These are phyloP conservation scores for Fraxinus quadrangulata DNA, from an alignment of 257 asterid genomes.

Conservation along the genomic window DNA sequence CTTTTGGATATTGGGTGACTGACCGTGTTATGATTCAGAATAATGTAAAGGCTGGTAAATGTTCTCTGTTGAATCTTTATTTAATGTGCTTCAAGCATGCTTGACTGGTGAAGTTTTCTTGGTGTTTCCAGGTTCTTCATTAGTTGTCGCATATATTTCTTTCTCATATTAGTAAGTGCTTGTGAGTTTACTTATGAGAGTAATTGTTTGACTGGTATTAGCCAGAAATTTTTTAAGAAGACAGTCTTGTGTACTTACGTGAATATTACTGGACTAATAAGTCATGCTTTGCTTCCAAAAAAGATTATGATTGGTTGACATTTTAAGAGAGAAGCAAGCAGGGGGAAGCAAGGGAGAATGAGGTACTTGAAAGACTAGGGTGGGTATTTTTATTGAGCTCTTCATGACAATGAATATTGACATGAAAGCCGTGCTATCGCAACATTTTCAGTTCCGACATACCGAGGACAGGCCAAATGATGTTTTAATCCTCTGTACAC, in stretches of 20 bases:
- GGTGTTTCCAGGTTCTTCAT: neutral
- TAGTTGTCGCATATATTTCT: neutral
- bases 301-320: neutral
- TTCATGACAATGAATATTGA: neutral
- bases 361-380: neutral
- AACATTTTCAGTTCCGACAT: neutral
- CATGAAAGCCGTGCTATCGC: neutral
- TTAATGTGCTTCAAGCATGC: neutral
- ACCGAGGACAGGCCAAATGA: neutral
- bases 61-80: neutral
- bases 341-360: neutral
- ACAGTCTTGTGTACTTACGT: neutral
- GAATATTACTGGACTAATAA: neutral
- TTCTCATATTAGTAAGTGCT: neutral
- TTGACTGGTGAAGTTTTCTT: neutral
- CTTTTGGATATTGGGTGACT: neutral
- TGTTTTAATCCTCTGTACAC: neutral
- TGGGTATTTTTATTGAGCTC: neutral
- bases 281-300: neutral
- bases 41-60: neutral
- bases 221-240: neutral
- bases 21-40: conserved; percentile 11
- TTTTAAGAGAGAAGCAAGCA: neutral
- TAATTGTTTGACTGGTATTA: neutral
- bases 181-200: neutral